These are phyloP conservation scores for Allium fistulosum DNA, from an alignment of 106 monocot genomes.

Conservation along the genomic window DNA sequence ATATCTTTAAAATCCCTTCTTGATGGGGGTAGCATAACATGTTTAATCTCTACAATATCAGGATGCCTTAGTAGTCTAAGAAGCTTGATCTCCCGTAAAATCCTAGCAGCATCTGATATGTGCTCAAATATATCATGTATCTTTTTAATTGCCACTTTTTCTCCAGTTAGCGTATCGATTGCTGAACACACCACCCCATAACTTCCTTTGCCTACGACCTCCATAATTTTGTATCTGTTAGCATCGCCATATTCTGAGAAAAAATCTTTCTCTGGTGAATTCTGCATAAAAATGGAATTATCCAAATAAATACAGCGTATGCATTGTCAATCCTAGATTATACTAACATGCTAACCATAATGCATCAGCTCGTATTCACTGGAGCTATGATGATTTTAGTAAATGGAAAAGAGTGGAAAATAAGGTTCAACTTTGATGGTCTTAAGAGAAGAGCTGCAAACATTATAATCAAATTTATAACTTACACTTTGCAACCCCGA, in stretches of 20 bases:
- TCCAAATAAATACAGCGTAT: too few relatives aligned
- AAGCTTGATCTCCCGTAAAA: slow-evolving; percentile 51
- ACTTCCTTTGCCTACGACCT: slow-evolving; percentile 55
- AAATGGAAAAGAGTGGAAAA: too few relatives aligned
- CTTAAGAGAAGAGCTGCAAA: too few relatives aligned
- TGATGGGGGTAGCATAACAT: slow-evolving; percentile 57
- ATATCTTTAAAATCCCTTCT: slow-evolving; percentile 47
- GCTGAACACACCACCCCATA: slow-evolving; percentile 51
- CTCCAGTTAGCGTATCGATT: slow-evolving; percentile 39
- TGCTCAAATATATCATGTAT: slow-evolving; percentile 59
- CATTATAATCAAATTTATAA: too few relatives aligned
- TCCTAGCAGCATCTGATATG: slow-evolving; percentile 51
- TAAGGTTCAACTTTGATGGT: too few relatives aligned
- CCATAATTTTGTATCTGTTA: slow-evolving; percentile 39
- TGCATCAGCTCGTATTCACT: too few relatives aligned
- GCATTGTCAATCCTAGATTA: too few relatives aligned
- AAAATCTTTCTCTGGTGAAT: slow-evolving; percentile 30
- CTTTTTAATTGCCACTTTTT: slow-evolving; percentile 50
- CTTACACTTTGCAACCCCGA: too few relatives aligned
- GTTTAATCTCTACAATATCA: slow-evolving; percentile 55
- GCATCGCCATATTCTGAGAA: slow-evolving; percentile 52
- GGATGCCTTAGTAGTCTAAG: slow-evolving; percentile 50
- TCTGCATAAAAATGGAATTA: slow-evolving; percentile 15
- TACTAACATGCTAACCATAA: too few relatives aligned
- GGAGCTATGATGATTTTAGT: too few relatives aligned